Base-by-base conservation (phyloP, 768 basidiomycete genomes). In the Fomitopsis pulvina region DNA sequence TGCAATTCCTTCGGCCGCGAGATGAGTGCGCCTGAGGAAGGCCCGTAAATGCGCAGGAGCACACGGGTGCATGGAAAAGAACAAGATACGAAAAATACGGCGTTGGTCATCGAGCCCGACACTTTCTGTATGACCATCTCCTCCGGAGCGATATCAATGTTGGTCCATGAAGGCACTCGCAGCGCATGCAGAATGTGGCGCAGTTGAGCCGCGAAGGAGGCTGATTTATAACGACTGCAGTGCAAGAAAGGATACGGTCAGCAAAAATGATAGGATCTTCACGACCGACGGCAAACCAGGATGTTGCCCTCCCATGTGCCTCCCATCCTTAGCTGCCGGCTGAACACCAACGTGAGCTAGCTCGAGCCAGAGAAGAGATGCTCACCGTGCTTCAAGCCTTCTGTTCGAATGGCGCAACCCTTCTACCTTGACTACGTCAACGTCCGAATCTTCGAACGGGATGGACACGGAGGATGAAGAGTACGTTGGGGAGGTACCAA, bases 71-170 rank as follows among this genome's bases (percentile, higher is more conserved):
- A 70, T 48, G 68, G 71, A 18, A 66, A 63, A 30, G 79, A 73
- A 62, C 81, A 92, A 9, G 93, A 90, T 47, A 97, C 86, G 69
- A 98, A 99, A 71, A 91, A 98, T 48, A 99, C 92, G 48, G 90
- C 87, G 66, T 99, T 99, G 37, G 95, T 99, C 55, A 97, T 69
- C 10, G 91, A 86, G 8, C 95, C 94, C 6, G 93, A 91, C 21
- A 94, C 86, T 63, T 87, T 93, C 62, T 73, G 74, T 55, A 97
- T 76, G 48, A 71, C 72, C 45, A 94, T 61, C 26, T 70, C 66
- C 40, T 75, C 65, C 28, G 78, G 66, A 27, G 68, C 68, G 38
- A 83, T 68, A 41, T 68, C 70, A 2, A 66, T 51, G 20, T 72
- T 69, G 32, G 64, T 62, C 89, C 90, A 92, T 27, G 69, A 69